Conservation (phyloP, 2,329 filamentous ascomycete genomes). For the Apiospora phragmitis region DNA sequence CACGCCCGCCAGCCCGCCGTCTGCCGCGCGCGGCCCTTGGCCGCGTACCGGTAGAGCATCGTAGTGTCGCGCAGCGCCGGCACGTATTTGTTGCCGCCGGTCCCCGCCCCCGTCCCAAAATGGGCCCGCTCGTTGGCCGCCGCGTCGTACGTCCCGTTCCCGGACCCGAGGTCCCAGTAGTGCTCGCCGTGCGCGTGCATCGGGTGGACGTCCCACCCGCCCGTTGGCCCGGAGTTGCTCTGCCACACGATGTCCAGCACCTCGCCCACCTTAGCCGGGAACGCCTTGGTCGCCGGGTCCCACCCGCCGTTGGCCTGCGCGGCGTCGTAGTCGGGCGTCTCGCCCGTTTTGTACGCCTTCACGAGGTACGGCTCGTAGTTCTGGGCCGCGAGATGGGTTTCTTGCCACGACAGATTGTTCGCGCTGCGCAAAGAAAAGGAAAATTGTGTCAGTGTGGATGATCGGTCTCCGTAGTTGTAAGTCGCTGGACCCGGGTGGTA, state of each 20-base stretch:
- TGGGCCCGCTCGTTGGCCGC: constrained; percentile 44
- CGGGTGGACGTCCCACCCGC: constrained; percentile 49
- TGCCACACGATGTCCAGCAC: constrained; percentile 54
- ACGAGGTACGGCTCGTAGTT: constrained; percentile 48
- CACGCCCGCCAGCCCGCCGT: constrained; percentile 61
- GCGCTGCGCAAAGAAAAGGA: constrained; percentile 24
- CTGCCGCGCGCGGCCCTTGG: constrained; percentile 37
- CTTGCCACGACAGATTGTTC: constrained; percentile 47
- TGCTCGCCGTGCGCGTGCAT: constrained; percentile 58
- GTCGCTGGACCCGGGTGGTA: neutral
- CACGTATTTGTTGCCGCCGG: too few relatives aligned
- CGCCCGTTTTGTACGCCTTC: constrained; percentile 50
- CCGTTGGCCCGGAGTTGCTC: constrained; percentile 38
- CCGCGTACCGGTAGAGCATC: constrained; percentile 55
- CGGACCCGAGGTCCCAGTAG: constrained; percentile 53
- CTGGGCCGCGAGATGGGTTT: constrained; percentile 26
- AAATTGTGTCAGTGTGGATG: neutral
- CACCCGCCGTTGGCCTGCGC: constrained; percentile 52
- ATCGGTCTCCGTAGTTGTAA: neutral
- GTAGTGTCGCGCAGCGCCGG: constrained; percentile 48
- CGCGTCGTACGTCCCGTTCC: constrained; percentile 53
- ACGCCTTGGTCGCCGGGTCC: constrained; percentile 51
- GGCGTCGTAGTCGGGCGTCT: constrained; percentile 52
- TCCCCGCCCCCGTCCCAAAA: constrained; percentile 23
- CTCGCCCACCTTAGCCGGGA: constrained; percentile 56